Evolutionary conservation across 139 green algal species (phyloP).

Genomic region (Deuterostichococcus epilithicus): DNA sequence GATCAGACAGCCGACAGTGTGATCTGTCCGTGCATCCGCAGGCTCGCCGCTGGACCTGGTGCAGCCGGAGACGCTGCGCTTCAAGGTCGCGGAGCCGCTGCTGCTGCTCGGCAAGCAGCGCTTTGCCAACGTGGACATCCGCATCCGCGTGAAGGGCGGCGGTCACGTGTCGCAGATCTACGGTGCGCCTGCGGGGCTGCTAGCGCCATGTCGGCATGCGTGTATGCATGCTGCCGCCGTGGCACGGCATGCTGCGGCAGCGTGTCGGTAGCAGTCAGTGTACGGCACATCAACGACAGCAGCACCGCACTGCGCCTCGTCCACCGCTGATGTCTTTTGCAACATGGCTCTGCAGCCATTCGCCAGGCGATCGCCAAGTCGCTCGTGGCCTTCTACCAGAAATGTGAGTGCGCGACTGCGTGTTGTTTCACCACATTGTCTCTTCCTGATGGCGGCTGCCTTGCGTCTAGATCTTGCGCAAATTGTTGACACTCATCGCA

Average conservation of each 20-base stretch:
- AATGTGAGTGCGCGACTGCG: constrained; percentile 65
- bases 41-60: constrained; percentile 91
- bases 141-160: constrained; percentile 93
- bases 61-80: constrained; percentile 89
- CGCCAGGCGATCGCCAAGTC: constrained; percentile 97
- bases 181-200: no score
- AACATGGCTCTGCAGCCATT: constrained; percentile 67
- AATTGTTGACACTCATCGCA: neutral
- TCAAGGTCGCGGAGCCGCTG: constrained; percentile 96
- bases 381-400: constrained; percentile 98
- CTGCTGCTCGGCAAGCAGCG: constrained; percentile 90
- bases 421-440: neutral
- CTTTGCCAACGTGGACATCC: constrained; percentile 94
- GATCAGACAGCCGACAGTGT: no score
- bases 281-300: neutral
- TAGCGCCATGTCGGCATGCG: neutral
- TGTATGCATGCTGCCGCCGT: neutral
- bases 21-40: constrained; percentile 21
- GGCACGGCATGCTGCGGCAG: neutral
- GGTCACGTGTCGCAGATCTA: constrained; percentile 95
- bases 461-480: neutral
- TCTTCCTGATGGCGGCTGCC: neutral
- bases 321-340: neutral
- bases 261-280: neutral
- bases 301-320: neutral